Base-by-base conservation (phyloP, 2,329 filamentous ascomycete species). In the Pseudogymnoascus sp. region DNA sequence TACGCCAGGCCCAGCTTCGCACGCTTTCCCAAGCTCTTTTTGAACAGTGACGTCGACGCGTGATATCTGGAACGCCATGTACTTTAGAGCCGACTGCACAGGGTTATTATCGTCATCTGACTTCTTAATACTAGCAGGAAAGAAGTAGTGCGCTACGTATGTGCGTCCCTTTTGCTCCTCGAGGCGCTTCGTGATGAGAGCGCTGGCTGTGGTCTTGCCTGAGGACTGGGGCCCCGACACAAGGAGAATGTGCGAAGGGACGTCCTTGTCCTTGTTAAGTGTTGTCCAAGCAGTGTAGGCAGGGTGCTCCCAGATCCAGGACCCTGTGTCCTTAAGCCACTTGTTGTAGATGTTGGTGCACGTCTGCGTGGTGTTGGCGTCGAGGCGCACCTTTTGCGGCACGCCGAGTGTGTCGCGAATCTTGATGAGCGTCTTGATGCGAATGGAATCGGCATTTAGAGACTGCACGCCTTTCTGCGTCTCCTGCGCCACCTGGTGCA, bases 11-110 rank as follows among this genome's bases (percentile, higher is more conserved):
- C 61, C 62, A 6, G 65, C 54, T 4, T 70, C 66, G 36, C 71
- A 72, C 14, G 65, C 64, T 23, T 71, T 71, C 7, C 67, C 64
- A 10, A 73, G 62, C 3, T 63, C 60, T 8, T 69, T 70, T 45
- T 43, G 36, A 6, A 69, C 67, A 1, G 65, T 69, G 13, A 54
- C 37, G n/a, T 73, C 71, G n/a, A 69, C 68, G 6, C 69, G 70
- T 1, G 71, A 70, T 11, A 72, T 67, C 61, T 71, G 71, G 54
- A 72, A 72, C 1, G 71, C 71, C 68, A 73, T 72, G 48, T 72
- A 70, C 31, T 69, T 68, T 10, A 73, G 43, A 6, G 68, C 69
- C 6, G 64, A 64, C 11, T 69, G 71, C 23, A 70, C 65, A 0
- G 68, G 63, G 21, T 64, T 65, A 34, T 71, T 70, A 11, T 69